These are phyloP conservation scores for Malus hybrid DNA, from an alignment of 331 rosid species.

Conservation along the genomic window DNA sequence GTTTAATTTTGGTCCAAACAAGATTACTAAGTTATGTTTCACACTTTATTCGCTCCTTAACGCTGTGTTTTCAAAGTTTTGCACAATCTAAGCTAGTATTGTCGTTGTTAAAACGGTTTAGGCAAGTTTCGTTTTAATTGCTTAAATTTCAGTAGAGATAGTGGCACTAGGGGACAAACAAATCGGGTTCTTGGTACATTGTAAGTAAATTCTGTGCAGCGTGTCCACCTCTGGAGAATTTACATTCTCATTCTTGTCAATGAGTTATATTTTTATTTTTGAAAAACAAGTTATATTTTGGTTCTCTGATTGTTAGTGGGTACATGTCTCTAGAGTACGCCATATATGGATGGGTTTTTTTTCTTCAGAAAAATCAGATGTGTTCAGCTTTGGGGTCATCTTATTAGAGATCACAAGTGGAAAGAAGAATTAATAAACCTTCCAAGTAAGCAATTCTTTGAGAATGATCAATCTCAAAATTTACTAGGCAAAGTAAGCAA, in stretches of 20 bases:
- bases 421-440: not conserved
- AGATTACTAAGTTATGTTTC: too few relatives aligned
- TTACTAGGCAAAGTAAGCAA: conserved; percentile 7
- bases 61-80: too few relatives aligned
- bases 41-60: too few relatives aligned
- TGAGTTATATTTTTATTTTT: too few relatives aligned
- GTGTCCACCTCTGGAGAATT: not conserved
- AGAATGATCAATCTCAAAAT: conserved; percentile 3
- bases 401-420: conserved; percentile 9
- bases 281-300: too few relatives aligned
- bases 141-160: not conserved
- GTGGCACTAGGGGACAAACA: not conserved
- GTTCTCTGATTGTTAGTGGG: not conserved
- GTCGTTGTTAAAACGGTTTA: too few relatives aligned
- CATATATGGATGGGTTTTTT: not conserved
- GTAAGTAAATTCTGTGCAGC: not conserved
- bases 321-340: conserved; percentile 8
- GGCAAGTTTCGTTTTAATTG: too few relatives aligned
- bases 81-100: too few relatives aligned
- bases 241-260: too few relatives aligned
- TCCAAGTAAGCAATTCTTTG: not conserved
- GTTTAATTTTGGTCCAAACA: too few relatives aligned
- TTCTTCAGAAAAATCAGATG: conserved; percentile 12
- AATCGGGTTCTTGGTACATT: conserved; percentile 10
- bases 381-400: conserved; percentile 15